Percentiles rank a stretch among this genome's conserved stretches.
Conservation (phyloP, 805 yeast genomes). For the Candida ortonii region DNA sequence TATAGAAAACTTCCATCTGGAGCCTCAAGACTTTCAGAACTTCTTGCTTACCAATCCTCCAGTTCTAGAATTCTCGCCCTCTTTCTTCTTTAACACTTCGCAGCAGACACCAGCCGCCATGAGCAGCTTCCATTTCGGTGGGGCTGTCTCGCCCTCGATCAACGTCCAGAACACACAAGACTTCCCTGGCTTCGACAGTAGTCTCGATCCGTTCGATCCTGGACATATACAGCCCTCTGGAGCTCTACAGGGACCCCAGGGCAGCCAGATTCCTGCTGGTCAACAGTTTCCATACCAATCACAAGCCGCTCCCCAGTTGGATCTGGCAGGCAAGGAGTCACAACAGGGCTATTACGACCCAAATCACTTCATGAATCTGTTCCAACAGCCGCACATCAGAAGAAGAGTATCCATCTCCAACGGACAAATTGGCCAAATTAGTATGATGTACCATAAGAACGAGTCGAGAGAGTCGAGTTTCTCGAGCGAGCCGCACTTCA, state of each 20-base stretch:
- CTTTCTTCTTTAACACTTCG: constrained; percentile 5
- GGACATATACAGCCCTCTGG: constrained; percentile 1
- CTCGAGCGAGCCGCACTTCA: background rate
- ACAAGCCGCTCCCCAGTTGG: constrained; percentile 4
- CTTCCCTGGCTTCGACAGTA: background rate
- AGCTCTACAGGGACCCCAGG: background rate
- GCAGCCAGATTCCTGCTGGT: background rate
- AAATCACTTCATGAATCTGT: constrained; percentile 2
- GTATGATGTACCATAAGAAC: constrained; percentile 29
- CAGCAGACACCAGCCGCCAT: constrained; percentile 1
- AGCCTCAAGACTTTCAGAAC: constrained; percentile 36
- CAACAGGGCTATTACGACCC: background rate
- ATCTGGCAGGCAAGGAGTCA: background rate
- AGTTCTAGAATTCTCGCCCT: constrained; percentile 30
- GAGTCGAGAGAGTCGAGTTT: constrained; percentile 6
- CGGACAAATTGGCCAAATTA: constrained; percentile 79
- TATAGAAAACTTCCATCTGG: constrained; percentile 31
- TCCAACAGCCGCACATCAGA: constrained; percentile 33
- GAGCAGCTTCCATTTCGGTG: background rate
- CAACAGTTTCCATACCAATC: constrained; percentile 2
- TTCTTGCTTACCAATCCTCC: constrained; percentile 37
- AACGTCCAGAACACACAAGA: constrained; percentile 1
- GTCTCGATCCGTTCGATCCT: constrained; percentile 1
- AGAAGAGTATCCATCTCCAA: constrained; percentile 78
- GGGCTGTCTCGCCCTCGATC: too few species aligned